Evolutionary conservation across 805 yeast genomes (phyloP), one percentile per base, ranked within the genome.

Genomic region (Candida hispaniensis): DNA sequence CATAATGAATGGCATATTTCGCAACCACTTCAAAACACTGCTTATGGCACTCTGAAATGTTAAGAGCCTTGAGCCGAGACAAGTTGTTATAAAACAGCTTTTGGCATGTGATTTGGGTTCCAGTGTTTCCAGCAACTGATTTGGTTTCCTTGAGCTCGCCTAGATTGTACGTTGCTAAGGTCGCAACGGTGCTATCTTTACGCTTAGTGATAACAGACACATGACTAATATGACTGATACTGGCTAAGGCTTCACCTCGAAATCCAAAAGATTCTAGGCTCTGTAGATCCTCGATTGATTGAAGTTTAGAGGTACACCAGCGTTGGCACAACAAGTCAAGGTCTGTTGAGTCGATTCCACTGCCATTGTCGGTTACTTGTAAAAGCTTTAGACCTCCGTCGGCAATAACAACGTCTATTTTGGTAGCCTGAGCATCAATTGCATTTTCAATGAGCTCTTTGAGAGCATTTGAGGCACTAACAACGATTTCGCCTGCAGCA

Each of bases 401-500:
- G 51, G 80, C 79, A n/a, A 76, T 81, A 3, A 77, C 48, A 2
- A 91, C 70, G 26, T 88, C 95, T 9, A 91, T 70, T 30, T 66
- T 54, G 1, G 86, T 66, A 8, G 93, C 62, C 0, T 68, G 64
- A 0, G 98, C 96, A 54, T 91, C 98, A 8, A 91, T 73, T 5
- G 93, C 71, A 61, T 91, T 91, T 58, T 91, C 98, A 41, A 91
- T 60, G 61, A 91, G 61, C 54, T 91, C 98, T 52, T 91, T 91
- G 25, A 91, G 60, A 0, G 98, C 98, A 53, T 88, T 91, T 4
- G 88, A 79, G 0, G 98, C 97, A 4, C 86, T 88, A 16, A 86
- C 69, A 39, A 91, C 81, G 57, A 91, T 82, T 59, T 91, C 97
- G 1, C 98, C 98, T 1, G 98, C 98, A 0, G 98, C 98, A 16